Conservation (phyloP, 495 filamentous ascomycete genomes). For the Pseudoneurospora amorphoporcata region DNA sequence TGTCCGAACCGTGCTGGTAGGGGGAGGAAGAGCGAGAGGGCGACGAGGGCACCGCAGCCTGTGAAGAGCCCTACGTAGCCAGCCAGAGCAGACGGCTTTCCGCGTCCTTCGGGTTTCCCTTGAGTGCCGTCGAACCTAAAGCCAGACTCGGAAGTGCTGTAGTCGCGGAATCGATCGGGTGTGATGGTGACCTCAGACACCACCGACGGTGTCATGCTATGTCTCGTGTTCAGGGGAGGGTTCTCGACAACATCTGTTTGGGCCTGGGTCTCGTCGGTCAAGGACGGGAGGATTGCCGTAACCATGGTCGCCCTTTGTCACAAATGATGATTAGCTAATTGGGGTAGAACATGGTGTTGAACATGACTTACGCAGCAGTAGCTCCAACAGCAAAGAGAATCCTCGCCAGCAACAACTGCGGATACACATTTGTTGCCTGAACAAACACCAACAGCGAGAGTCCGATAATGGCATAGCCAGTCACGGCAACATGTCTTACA, state of each 20-base stretch:
- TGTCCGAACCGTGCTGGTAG: slow-evolving; percentile 68
- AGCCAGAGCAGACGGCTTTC: slow-evolving; percentile 55
- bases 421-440: slow-evolving; percentile 78
- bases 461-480: slow-evolving; percentile 73
- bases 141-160: slow-evolving; percentile 4
- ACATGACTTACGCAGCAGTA: slow-evolving; percentile 57
- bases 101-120: not conserved
- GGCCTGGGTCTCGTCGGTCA: slow-evolving; percentile 45
- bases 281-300: slow-evolving; percentile 81
- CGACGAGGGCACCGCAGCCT: slow-evolving; percentile 80
- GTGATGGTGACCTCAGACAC: slow-evolving; percentile 58
- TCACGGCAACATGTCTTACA: slow-evolving; percentile 66
- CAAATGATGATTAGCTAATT: not conserved
- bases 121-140: slow-evolving; percentile 3
- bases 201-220: slow-evolving; percentile 41
- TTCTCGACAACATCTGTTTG: slow-evolving; percentile 11
- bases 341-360: not conserved
- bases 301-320: slow-evolving; percentile 74
- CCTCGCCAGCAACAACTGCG: slow-evolving; percentile 75
- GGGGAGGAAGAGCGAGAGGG: slow-evolving; percentile 71
- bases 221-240: slow-evolving; percentile 10
- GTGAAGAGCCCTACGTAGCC: slow-evolving; percentile 89
- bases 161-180: slow-evolving; percentile 36
- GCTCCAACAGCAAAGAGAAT: slow-evolving; percentile 85
- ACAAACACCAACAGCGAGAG: slow-evolving; percentile 70